Percentiles rank a stretch among this genome's conserved stretches.
Conservation (phyloP, 805 yeast genomes). For the Lachancea nothofagi region DNA sequence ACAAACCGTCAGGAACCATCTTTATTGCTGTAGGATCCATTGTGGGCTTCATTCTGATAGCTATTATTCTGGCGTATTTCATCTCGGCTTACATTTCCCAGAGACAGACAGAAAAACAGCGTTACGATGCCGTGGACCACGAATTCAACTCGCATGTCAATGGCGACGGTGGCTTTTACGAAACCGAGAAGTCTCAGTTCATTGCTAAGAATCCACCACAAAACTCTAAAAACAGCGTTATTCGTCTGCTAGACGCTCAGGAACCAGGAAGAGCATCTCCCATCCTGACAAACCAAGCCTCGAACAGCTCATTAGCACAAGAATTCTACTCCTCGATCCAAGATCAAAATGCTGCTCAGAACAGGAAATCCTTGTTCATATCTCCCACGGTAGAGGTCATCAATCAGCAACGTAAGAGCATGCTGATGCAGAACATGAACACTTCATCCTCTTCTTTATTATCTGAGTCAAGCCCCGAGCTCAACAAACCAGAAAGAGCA, state of each 20-base stretch:
- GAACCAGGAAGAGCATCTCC: neutral
- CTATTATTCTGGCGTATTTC: constrained; percentile 48
- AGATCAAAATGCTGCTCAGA: constrained; percentile 16
- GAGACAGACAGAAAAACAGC: constrained; percentile 44
- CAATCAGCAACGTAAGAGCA: constrained; percentile 38
- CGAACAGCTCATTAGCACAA: constrained; percentile 1
- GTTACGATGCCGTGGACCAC: constrained; percentile 11
- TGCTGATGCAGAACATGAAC: constrained; percentile 21
- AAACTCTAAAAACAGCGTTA: constrained; percentile 7
- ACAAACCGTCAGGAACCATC: constrained; percentile 67
- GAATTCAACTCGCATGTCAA: constrained; percentile 9
- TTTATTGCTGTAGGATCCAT: constrained; percentile 76
- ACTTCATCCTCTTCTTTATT: constrained; percentile 15
- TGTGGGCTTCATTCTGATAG: constrained; percentile 52
- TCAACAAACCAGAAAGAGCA: constrained; percentile 26
- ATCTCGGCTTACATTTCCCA: constrained; percentile 45
- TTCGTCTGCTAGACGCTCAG: constrained; percentile 7
- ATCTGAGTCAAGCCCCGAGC: constrained; percentile 11
- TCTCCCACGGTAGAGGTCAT: constrained; percentile 78
- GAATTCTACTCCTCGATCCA: constrained; percentile 15
- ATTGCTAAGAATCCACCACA: neutral
- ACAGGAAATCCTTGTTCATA: constrained; percentile 49
- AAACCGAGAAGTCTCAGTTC: constrained; percentile 2
- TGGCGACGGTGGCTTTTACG: neutral
- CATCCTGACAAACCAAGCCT: neutral